phyloP scores from a whole-genome alignment of 2,329 filamentous ascomycete species.

The Calonectria fujianensis region DNA sequence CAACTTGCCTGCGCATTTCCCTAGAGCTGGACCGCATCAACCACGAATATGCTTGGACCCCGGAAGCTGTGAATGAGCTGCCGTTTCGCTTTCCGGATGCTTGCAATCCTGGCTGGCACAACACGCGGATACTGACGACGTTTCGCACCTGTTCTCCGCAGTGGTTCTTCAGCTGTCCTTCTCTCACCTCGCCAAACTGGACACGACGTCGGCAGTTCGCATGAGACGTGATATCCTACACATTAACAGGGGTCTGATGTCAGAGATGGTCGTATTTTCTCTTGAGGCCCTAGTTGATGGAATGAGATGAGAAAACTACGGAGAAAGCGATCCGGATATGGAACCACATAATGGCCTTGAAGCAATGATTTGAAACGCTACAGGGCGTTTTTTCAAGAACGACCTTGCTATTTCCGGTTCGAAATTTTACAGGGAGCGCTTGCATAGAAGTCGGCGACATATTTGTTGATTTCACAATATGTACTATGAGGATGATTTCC shows the following conservation, averaged over 20 bases:
- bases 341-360: background rate
- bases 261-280: background rate
- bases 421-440: background rate
- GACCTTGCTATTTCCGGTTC: background rate
- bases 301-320: background rate
- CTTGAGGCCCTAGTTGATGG: background rate
- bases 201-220: too few species aligned
- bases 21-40: slow-evolving; percentile 57
- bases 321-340: too few species aligned
- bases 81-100: slow-evolving; percentile 52
- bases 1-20: slow-evolving; percentile 50
- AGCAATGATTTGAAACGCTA: background rate
- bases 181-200: slow-evolving; percentile 23
- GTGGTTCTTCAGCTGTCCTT: slow-evolving; percentile 47
- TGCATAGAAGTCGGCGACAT: background rate
- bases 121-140: slow-evolving; percentile 48
- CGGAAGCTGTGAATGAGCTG: slow-evolving; percentile 45
- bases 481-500: background rate
- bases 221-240: background rate
- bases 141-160: slow-evolving; percentile 44
- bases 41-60: slow-evolving; percentile 51
- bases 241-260: background rate
- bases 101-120: slow-evolving; percentile 54
- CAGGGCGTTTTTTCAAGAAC: background rate
- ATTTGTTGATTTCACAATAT: background rate